Evolutionary conservation across 345 rosid genomes (phyloP), one percentile per base, ranked within the genome.

Genomic region (Salix dunnii): DNA sequence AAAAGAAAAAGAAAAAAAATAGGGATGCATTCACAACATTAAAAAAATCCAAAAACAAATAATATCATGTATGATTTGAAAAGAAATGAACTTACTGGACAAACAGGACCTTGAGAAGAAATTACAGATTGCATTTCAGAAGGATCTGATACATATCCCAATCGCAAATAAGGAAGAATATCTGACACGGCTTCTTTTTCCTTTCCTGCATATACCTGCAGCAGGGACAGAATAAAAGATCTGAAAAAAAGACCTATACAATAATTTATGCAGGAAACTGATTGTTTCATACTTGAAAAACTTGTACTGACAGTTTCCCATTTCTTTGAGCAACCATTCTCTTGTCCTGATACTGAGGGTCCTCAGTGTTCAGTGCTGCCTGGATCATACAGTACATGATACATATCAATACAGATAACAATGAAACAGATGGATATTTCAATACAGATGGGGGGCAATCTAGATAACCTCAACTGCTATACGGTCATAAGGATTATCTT

Each of bases 311-410:
- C 53, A 95, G 78, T 78, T 87, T 95, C 55, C 94, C 96, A 70
- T 93, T 95, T 85, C 96, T 91, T 90, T 95, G 99, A 84, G 97
- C 99, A 83, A 90, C 94, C 88, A 95, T 72, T 85, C 99, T 88
- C 85, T 95, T 95, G 75, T 95, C 93, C 88, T 93, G 99, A 81
- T 95, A 95, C 71, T 90, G 97, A 84, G 99, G 97, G 85, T 95
- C 99, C 75, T 91, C 97, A 0, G 97, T 95, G 82, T 84, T 90
- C 84, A 95, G 82, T 67, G 94, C 94, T 82, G 96, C 99, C 99
- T 94, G 79, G 69, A 80, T 78, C 71, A 82, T 49, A 66, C 31
- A 71, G 73, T 69, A 17, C 68, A 78, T 25, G 48, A 70, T 68
- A 51, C 79, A 82, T 74, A 80, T 58, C 65, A 74, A 79, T 46